Base-by-base conservation (phyloP, 176 grass and related monocot species). In the Oryza meridionalis region DNA sequence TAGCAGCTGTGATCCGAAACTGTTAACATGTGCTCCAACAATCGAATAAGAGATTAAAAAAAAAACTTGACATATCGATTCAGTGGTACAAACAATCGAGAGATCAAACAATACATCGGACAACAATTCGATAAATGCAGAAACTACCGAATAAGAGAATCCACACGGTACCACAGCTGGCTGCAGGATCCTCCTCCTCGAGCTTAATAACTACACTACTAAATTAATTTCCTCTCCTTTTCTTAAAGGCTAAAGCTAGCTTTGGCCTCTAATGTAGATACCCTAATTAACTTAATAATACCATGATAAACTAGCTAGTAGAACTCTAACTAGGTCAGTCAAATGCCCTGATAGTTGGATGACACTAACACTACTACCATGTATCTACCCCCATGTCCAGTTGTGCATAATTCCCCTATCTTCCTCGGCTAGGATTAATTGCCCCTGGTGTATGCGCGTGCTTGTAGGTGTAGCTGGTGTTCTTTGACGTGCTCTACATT, bases 341-440 rank as follows among this genome's bases (percentile, higher is more conserved):
- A 67, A 65, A 44, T 13, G 44, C 17, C 42, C 42, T 83, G 35
- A 11, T 40, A 67, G 86, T 53, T 88, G 75, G 80, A 83, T 88
- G 43, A 37, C 86, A 83, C 86, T 81, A 68, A 0, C 29, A 3
- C 29, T 31, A 31, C 2, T 31, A 31, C 29, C 5, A 19, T 19
- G 6, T 6, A 17, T 7, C 16, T 19, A 4, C 33, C 10, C 6
- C 1, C 27, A 19, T 42, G 44, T 76, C 27, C 31, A 43, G n/a
- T 62, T 24, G 64, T 37, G 16, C 51, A 55, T 55, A 55, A 55
- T 66, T 10, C 17, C 21, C 62, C 9, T 27, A 27, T 64, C 65
- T 77, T 24, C 73, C 32, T 35, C 67, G 9, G 53, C 25, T 72
- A 37, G 26, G 16, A 11, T 75, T 35, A 35, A 5, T 35, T 35